These are phyloP conservation scores for Venturia effusa DNA, from an alignment of 2,329 filamentous ascomycete genomes.

Conservation along the genomic window DNA sequence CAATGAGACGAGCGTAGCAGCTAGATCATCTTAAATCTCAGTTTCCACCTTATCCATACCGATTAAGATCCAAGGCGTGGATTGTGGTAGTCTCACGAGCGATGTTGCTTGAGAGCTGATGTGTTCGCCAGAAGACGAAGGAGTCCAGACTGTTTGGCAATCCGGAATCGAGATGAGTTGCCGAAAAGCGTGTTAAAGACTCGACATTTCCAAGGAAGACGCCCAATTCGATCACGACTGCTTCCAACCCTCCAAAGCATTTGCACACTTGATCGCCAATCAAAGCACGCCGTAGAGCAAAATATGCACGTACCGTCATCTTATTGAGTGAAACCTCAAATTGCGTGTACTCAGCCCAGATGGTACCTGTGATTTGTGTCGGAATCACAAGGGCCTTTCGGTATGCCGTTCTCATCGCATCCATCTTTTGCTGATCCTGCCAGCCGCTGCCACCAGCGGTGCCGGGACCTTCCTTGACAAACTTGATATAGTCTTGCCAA, in stretches of 20 bases:
- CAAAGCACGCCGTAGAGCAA: not conserved
- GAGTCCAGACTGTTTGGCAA: not conserved
- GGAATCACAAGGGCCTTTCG: slow-evolving; percentile 83
- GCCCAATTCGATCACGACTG: not conserved
- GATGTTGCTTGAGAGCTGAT: not conserved
- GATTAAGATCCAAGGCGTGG: not conserved
- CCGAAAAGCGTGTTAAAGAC: not conserved
- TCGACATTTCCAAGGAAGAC: not conserved
- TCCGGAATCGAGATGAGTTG: not conserved
- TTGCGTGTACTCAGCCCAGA: slow-evolving; percentile 97
- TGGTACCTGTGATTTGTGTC: slow-evolving; percentile 65
- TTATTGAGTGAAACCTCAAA: slow-evolving; percentile 95
- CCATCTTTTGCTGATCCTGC: slow-evolving; percentile 99
- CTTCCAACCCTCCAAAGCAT: not conserved
- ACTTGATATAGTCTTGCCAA: slow-evolving; percentile 92
- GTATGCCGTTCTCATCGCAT: slow-evolving; percentile 81
- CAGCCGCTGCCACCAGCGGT: slow-evolving; percentile 74
- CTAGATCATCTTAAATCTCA: too few species aligned
- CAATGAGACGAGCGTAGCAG: too few species aligned
- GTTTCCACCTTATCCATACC: too few species aligned
- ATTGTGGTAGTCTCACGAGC: not conserved
- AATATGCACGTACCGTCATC: slow-evolving; percentile 53
- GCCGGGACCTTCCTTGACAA: slow-evolving; percentile 80
- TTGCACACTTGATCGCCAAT: not conserved
- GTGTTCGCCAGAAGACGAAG: not conserved